Evolutionary conservation across 2,329 filamentous ascomycete species (phyloP).

Genomic region (Aspergillus alliaceus): DNA sequence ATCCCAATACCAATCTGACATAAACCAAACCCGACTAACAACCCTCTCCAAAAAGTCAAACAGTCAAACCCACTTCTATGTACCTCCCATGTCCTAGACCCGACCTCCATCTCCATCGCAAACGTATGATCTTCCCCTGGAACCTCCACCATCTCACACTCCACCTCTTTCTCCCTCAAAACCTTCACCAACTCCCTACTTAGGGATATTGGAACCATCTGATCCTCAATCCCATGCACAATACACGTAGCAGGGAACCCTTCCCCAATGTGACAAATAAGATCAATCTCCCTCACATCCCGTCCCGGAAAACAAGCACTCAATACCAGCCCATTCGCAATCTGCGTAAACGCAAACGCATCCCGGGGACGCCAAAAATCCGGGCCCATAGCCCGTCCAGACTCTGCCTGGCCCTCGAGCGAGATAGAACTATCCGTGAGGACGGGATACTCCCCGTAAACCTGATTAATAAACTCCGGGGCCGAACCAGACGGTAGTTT

Average conservation of each 20-base stretch:
- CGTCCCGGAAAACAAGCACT: conserved; percentile 30
- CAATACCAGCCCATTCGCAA: conserved; percentile 42
- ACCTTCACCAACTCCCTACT: conserved; percentile 31
- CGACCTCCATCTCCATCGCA: conserved; percentile 43
- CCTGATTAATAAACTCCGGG: conserved; percentile 31
- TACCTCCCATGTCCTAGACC: conserved; percentile 32
- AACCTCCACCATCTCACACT: conserved; percentile 39
- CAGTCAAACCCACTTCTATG: conserved; percentile 40
- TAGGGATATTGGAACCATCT: conserved; percentile 40
- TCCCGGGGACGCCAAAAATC: conserved; percentile 39
- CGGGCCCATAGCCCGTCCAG: conserved; percentile 21
- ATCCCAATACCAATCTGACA: background rate
- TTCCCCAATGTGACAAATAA: conserved; percentile 30
- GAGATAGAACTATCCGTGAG: conserved; percentile 43
- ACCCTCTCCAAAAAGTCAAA: conserved; percentile 44
- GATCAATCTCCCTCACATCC: conserved; percentile 31
- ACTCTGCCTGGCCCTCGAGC: conserved; percentile 41
- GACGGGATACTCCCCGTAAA: conserved; percentile 39
- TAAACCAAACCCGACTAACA: conserved; percentile 7
- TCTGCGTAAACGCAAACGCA: conserved; percentile 45
- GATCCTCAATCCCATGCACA: conserved; percentile 42
- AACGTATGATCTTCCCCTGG: conserved; percentile 47
- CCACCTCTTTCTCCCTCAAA: conserved; percentile 30
- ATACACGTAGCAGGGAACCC: conserved; percentile 44
- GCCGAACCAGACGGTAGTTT: conserved; percentile 27